These are phyloP conservation scores for Jacaranda copaia DNA, from an alignment of 257 asterid genomes.

Conservation along the genomic window DNA sequence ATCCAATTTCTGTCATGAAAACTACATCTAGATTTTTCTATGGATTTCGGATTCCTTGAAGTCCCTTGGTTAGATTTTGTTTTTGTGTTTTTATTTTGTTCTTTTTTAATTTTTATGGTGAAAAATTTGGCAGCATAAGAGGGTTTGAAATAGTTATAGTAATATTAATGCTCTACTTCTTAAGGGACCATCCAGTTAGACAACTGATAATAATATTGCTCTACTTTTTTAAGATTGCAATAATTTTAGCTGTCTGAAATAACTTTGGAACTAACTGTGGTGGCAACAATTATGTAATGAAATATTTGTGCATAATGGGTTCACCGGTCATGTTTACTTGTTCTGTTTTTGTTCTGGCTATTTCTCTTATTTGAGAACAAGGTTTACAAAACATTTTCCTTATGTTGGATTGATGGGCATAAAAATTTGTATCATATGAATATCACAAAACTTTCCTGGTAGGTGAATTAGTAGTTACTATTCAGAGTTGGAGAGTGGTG, in stretches of 20 bases:
- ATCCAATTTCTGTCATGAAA: constrained; percentile 13
- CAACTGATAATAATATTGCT: constrained; percentile 19
- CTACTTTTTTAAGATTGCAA: background rate
- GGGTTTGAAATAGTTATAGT: background rate
- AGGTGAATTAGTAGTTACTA: constrained; percentile 23
- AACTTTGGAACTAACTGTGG: background rate
- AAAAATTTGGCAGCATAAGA: background rate
- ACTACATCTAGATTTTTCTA: background rate
- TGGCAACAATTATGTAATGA: background rate
- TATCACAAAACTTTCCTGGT: background rate
- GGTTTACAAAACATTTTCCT: background rate
- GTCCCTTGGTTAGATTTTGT: background rate
- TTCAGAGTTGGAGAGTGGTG: constrained; percentile 13
- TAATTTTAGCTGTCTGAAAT: background rate
- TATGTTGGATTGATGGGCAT: background rate
- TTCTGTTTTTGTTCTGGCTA: background rate
- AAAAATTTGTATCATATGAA: background rate
- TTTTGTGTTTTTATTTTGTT: background rate
- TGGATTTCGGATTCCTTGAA: background rate
- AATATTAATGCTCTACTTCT: background rate
- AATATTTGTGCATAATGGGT: background rate
- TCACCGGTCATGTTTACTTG: background rate
- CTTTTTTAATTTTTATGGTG: too few relatives aligned
- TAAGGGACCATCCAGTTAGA: constrained; percentile 26
- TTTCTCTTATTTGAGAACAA: background rate